Evolutionary conservation across 2,329 filamentous ascomycete genomes (phyloP).

Genomic region (Calcarisporium arbuscula): DNA sequence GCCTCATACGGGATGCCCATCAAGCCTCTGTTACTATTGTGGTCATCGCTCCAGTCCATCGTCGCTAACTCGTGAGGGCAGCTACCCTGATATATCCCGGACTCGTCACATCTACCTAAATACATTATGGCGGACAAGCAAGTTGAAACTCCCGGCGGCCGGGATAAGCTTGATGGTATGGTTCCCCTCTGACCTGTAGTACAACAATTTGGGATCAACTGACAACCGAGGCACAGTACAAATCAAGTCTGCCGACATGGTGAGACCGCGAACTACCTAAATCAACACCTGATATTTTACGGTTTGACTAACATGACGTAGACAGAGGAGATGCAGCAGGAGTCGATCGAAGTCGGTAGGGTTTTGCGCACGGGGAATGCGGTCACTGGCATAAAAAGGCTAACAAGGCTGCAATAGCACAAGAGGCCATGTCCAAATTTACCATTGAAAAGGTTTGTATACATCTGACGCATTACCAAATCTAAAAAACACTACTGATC

Average conservation of each 20-base stretch:
- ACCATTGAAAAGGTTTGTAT: slow-evolving; percentile 52
- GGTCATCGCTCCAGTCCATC: too few relatives aligned
- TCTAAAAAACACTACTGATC: slow-evolving; percentile 11
- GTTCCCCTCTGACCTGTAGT: slow-evolving; percentile 1
- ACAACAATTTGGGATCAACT: slow-evolving; percentile 3
- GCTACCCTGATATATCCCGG: too few relatives aligned
- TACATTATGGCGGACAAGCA: slow-evolving; percentile 33
- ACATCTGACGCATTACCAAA: neutral
- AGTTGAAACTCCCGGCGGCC: slow-evolving; percentile 41
- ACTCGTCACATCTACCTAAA: too few relatives aligned
- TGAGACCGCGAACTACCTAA: slow-evolving; percentile 39
- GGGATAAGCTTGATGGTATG: slow-evolving; percentile 73
- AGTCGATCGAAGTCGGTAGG: slow-evolving; percentile 93
- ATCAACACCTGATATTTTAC: slow-evolving; percentile 7
- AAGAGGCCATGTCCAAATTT: slow-evolving; percentile 58
- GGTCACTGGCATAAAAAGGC: slow-evolving; percentile 10
- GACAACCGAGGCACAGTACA: slow-evolving; percentile 58
- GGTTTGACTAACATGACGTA: slow-evolving; percentile 35
- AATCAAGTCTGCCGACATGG: slow-evolving; percentile 98
- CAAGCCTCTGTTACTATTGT: too few relatives aligned
- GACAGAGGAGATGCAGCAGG: slow-evolving; percentile 96
- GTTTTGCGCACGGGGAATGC: slow-evolving; percentile 13
- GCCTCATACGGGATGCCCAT: too few relatives aligned
- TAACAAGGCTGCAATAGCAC: slow-evolving; percentile 36
- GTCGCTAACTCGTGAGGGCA: too few relatives aligned